Base-by-base conservation (phyloP, 495 filamentous ascomycete genomes). In the Penicillium cosmopolitanum region DNA sequence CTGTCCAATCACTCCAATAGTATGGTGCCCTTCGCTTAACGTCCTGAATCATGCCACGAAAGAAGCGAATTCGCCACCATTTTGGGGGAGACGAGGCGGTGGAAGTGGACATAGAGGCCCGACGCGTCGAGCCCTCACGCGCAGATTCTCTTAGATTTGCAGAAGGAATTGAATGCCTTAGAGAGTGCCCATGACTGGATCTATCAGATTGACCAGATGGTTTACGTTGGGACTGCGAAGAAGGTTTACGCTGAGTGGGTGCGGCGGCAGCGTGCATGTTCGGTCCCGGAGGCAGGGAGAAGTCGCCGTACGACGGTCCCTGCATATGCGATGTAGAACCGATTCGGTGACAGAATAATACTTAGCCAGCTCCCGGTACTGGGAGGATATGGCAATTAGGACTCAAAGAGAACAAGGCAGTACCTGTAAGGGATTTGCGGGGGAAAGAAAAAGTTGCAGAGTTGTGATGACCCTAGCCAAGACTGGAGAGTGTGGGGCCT, bases 1-100 rank as follows among this genome's bases (percentile, higher is more conserved):
- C 91, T 31, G 74, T 80, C 88, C 87, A 93, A 73, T 95, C 91
- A 69, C 85, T 89, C 76, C 74, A 78, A 65, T 92, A 95, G 69
- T 80, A 93, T 10, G 91, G 91, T 5, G 80, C 83, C 58, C 91
- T 78, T 51, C 90, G 83, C 56, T 83, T 85, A 53, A 93, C 66
- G 74, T 95, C 91, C 62, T 90, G 84, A 40, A 84, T 67, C 86
- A 95, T 93, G 61, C 91, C 80, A 4, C 75, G 76, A 62, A 83
- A 82, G 12, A 81, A 75, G 35, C 73, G 79, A 31, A 89, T 79
- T 57, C 73, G 82, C 84, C 85, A 90, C 87, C 87, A 89, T 70
- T 73, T 77, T 21, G 67, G 55, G 44, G 61, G 40, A 13, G 60
- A 44, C 16, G 58, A 62, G 11, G 57, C 60, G 4, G 51, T 44